Base-by-base conservation (phyloP, 1,284 basidiomycete genomes). In the Bondarzewia mesenterica region DNA sequence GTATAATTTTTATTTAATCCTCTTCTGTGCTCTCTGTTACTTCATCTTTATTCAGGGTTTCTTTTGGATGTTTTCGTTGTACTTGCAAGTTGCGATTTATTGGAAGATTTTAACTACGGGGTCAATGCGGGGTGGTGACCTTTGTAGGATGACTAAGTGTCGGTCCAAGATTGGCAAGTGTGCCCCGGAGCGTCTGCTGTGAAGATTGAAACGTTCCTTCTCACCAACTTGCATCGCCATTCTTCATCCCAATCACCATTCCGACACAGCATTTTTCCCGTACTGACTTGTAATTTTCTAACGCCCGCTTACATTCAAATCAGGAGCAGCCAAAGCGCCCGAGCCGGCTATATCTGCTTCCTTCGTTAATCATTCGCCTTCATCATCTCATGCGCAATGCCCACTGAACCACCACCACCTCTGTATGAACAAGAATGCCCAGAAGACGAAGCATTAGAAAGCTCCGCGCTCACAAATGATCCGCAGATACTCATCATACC, bases 401-500 rank as follows among this genome's bases (percentile, higher is more conserved):
- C 42, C 21, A 26, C 21, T 37, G 35, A 15, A n/a, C 69, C 69
- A 5, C 72, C 74, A n/a, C n/a, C n/a, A 52, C 72, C 72, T 18
- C 63, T 64, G 7, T 69, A 69, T 50, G 64, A 62, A 7, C 68
- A 58, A 53, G 63, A 64, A 32, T 46, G 35, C 23, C 55, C 57
- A 15, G 51, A 57, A 26, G 50, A 54, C 44, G 54, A 50, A 44
- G 44, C 48, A 32, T 52, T 45, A 15, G 51, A 51, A 26, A 10
- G 22, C 32, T 25, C 29, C 16, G 42, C 38, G 21, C 43, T 18
- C 32, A 38, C 25, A 23, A 32, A 46, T 6, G 63, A 75, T 69
- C 58, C 66, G 14, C 82, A 88, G 63, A 74, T 88, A 40, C 71
- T 86, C 53, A 80, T 88, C 52, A 68, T 80, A 37, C 85, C 87